Conservation (phyloP, 2,329 filamentous ascomycete species). For the Plectosphaerella plurivora region DNA sequence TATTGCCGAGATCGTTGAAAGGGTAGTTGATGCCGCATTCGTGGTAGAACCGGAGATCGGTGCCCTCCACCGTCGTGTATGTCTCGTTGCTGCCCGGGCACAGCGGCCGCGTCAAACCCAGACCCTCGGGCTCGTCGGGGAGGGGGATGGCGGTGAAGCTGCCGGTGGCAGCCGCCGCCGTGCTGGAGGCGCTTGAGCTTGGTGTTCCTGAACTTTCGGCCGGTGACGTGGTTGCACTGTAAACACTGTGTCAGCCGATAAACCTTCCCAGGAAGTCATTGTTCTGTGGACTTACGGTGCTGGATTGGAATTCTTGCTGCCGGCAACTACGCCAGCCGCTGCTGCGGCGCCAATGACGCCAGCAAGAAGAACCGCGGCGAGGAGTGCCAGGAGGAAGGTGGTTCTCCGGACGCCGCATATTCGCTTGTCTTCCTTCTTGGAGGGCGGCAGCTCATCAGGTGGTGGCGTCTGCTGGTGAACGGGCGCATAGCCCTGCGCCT, state of each 20-base stretch:
- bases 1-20: constrained; percentile 11
- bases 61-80: constrained; percentile 13
- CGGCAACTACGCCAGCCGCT: constrained; percentile 1
- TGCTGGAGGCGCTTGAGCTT: background rate
- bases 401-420: constrained; percentile 5
- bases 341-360: constrained; percentile 8
- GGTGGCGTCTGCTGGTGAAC: background rate
- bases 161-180: background rate
- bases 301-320: background rate
- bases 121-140: constrained; percentile 2
- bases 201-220: background rate
- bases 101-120: background rate
- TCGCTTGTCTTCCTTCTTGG: background rate
- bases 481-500: background rate
- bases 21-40: constrained; percentile 14
- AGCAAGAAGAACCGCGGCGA: constrained; percentile 5
- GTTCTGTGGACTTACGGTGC: background rate
- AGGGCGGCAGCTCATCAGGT: background rate
- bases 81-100: constrained; percentile 7
- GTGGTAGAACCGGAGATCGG: constrained; percentile 12
- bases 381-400: constrained; percentile 5
- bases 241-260: background rate
- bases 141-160: constrained; percentile 6
- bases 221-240: background rate
- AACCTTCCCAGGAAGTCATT: background rate